Evolutionary conservation across 2,329 filamentous ascomycete species (phyloP).

Genomic region (Purpureocillium takamizusanense): DNA sequence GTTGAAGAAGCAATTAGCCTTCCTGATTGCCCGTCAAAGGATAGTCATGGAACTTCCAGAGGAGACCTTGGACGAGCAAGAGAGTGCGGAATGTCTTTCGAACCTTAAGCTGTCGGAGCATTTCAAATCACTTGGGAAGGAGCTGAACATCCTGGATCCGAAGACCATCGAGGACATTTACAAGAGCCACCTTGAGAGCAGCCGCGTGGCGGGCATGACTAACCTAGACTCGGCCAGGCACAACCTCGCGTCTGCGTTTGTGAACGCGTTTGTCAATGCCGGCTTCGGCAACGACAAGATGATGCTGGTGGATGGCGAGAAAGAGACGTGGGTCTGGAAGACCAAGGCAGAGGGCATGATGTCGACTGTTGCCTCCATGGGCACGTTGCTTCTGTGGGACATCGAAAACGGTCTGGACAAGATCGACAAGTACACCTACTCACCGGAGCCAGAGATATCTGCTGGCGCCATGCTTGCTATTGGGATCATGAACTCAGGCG

Average conservation of each 20-base stretch:
- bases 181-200: conserved; percentile 97
- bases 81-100: conserved; percentile 73
- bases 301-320: conserved; percentile 86
- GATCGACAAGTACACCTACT: conserved; percentile 90
- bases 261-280: conserved; percentile 94
- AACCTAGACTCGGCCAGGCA: conserved; percentile 93
- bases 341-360: conserved; percentile 98
- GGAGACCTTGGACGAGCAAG: conserved; percentile 59
- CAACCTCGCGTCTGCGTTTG: conserved; percentile 91
- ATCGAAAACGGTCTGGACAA: conserved; percentile 86
- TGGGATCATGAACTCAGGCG: conserved; percentile 91
- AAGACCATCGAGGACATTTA: conserved; percentile 98
- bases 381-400: conserved; percentile 88
- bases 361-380: conserved; percentile 88
- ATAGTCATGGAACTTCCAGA: conserved; percentile 69
- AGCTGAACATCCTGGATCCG: conserved; percentile 92
- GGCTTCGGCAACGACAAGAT: conserved; percentile 95
- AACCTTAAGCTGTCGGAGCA: conserved; percentile 84
- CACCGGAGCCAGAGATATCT: conserved; percentile 69
- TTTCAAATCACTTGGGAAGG: conserved; percentile 89
- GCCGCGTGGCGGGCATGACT: conserved; percentile 81
- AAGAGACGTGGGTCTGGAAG: conserved; percentile 97
- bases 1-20: conserved; percentile 87
- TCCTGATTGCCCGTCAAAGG: conserved; percentile 83
- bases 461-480: conserved; percentile 89